Percentiles rank a stretch among this genome's conserved stretches.
These are phyloP conservation scores for Xylaria telfairii DNA, from an alignment of 495 filamentous ascomycete species.

Conservation along the genomic window DNA sequence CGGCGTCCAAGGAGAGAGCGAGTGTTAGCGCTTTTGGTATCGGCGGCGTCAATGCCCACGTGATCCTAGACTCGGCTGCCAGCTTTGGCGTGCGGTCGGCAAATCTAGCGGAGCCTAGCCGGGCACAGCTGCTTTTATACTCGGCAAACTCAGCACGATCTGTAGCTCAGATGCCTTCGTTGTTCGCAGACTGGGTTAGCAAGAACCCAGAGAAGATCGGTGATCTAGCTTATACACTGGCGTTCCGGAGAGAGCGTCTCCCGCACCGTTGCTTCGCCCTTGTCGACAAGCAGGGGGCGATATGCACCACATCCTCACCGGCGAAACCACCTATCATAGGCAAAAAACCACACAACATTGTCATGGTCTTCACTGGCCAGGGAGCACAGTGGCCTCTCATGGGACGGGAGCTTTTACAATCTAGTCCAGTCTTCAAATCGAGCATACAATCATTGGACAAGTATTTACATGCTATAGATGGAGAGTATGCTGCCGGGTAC, in stretches of 20 bases:
- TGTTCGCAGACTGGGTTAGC: conserved; percentile 28
- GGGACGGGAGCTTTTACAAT: conserved; percentile 51
- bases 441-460: conserved; percentile 38
- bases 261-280: conserved; percentile 39
- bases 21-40: conserved; percentile 57
- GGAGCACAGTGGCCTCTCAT: conserved; percentile 57
- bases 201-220: conserved; percentile 21
- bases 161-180: conserved; percentile 26
- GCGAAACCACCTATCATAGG: background rate
- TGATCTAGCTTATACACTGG: conserved; percentile 43
- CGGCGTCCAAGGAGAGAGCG: conserved; percentile 28
- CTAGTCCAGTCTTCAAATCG: conserved; percentile 30
- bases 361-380: conserved; percentile 49
- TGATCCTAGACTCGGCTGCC: conserved; percentile 47
- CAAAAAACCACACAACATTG: conserved; percentile 26
- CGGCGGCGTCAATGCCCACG: conserved; percentile 58
- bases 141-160: conserved; percentile 35
- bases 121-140: conserved; percentile 33
- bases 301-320: conserved; percentile 1
- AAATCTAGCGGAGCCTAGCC: background rate
- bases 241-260: conserved; percentile 35
- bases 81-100: background rate
- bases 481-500: conserved; percentile 31
- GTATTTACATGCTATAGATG: conserved; percentile 26
- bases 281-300: conserved; percentile 12